Conservation (phyloP, 108 stramenopile genomes). For the Bacterosira constricta region DNA sequence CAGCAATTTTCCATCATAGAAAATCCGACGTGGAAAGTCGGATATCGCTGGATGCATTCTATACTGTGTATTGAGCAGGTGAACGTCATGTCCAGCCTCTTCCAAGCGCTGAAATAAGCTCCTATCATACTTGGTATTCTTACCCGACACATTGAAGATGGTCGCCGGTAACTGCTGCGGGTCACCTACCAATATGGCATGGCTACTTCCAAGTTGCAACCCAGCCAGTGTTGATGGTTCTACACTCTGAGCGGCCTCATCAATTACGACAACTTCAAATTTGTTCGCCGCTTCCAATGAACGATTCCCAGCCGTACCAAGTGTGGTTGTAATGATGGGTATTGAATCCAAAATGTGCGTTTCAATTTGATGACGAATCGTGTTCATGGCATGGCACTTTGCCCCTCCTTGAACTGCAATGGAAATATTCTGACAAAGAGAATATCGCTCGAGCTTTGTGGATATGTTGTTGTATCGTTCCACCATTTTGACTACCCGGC, state of each 20-base stretch:
- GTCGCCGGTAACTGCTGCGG: conserved; percentile 97
- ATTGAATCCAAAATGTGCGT: conserved; percentile 86
- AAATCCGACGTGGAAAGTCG: conserved; percentile 86
- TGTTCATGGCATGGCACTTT: conserved; percentile 41
- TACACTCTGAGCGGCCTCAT: conserved; percentile 97
- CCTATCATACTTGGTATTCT: conserved; percentile 86
- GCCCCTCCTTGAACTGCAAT: conserved; percentile 20
- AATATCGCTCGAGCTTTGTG: conserved; percentile 68
- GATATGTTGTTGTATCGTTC: conserved; percentile 73
- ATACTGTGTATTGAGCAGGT: conserved; percentile 97
- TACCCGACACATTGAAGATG: conserved; percentile 87
- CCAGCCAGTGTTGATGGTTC: conserved; percentile 96
- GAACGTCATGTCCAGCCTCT: conserved; percentile 89
- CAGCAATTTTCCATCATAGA: conserved; percentile 81
- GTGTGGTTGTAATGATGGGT: conserved; percentile 96
- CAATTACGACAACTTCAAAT: conserved; percentile 97
- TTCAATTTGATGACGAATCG: conserved; percentile 67
- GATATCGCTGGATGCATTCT: conserved; percentile 93
- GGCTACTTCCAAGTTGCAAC: conserved; percentile 84
- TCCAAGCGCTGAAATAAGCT: conserved; percentile 97
- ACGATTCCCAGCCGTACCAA: conserved; percentile 90
- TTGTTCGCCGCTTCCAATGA: conserved; percentile 82
- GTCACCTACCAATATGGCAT: conserved; percentile 96
- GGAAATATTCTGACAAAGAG: conserved; percentile 40
- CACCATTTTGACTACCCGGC: conserved; percentile 75